Percentiles rank a stretch among this genome's conserved stretches.
These are phyloP conservation scores for Lentinula novae-zelandiae DNA, from an alignment of 1,284 basidiomycete genomes.

Conservation along the genomic window DNA sequence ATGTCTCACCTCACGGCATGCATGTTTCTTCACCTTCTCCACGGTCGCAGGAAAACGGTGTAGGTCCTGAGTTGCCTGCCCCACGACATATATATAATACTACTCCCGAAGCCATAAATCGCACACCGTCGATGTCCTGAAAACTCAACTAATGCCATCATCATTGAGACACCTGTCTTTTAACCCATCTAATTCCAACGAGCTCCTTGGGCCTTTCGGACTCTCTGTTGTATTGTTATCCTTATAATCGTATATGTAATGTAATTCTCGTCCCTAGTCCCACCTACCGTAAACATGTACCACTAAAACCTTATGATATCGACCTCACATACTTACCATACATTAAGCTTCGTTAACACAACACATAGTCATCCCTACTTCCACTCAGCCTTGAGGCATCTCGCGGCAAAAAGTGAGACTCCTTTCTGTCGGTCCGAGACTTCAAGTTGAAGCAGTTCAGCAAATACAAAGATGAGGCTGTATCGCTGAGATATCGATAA, in stretches of 20 bases:
- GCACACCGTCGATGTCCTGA: constrained; percentile 33
- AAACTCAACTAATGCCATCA: neutral
- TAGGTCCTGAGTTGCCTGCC: constrained; percentile 18
- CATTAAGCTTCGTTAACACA: neutral
- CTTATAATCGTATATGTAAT: neutral
- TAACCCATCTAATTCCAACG: neutral
- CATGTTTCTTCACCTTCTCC: constrained; percentile 40
- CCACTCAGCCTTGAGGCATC: too few species aligned
- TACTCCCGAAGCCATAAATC: constrained; percentile 22
- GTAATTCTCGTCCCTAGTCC: neutral
- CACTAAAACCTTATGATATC: neutral
- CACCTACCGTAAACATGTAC: neutral
- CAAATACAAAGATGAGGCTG: too few species aligned
- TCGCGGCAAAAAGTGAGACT: neutral
- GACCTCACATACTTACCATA: neutral
- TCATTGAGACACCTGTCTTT: neutral
- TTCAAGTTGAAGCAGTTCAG: too few species aligned
- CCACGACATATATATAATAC: constrained; percentile 28
- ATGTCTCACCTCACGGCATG: constrained; percentile 28
- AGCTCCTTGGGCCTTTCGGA: neutral
- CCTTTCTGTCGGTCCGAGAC: too few species aligned
- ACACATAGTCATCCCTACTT: too few species aligned
- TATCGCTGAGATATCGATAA: too few species aligned
- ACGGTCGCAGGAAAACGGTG: constrained; percentile 31
- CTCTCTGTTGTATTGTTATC: neutral